Evolutionary conservation across 805 yeast genomes (phyloP).

Genomic region (Saccharomycopsis sp.): DNA sequence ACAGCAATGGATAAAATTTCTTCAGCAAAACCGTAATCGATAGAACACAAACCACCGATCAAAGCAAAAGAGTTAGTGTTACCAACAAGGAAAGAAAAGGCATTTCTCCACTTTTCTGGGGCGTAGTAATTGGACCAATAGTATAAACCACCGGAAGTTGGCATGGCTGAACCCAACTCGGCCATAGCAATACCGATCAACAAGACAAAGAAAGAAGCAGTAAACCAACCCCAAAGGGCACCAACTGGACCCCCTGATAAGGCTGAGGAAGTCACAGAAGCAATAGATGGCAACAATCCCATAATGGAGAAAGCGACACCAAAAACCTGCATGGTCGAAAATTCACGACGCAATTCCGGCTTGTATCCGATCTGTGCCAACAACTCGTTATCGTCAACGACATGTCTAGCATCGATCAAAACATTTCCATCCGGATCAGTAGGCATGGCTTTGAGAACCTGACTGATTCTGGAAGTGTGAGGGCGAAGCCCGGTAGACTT

Average conservation of each 20-base stretch:
- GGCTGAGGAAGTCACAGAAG: slow-evolving; percentile 47
- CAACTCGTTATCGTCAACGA: neutral
- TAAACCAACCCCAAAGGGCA: slow-evolving; percentile 68
- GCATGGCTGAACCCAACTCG: slow-evolving; percentile 60
- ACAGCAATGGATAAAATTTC: slow-evolving; percentile 55
- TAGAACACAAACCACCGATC: slow-evolving; percentile 59
- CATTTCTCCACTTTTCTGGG: slow-evolving; percentile 44
- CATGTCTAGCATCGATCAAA: neutral
- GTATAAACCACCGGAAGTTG: slow-evolving; percentile 72
- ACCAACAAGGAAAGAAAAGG: slow-evolving; percentile 58
- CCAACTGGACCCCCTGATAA: slow-evolving; percentile 59
- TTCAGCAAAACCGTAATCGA: slow-evolving; percentile 61
- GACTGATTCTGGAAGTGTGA: slow-evolving; percentile 1
- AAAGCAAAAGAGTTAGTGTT: slow-evolving; percentile 62
- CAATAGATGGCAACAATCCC: slow-evolving; percentile 62
- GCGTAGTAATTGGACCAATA: slow-evolving; percentile 65
- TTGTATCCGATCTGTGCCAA: slow-evolving; percentile 47
- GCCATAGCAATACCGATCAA: slow-evolving; percentile 58
- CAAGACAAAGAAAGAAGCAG: slow-evolving; percentile 49
- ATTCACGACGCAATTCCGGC: slow-evolving; percentile 57
- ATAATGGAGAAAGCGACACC: slow-evolving; percentile 68
- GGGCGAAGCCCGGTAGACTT: slow-evolving; percentile 1
- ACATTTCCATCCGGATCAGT: neutral
- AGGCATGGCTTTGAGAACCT: neutral
- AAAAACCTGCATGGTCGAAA: slow-evolving; percentile 56